Base-by-base conservation (phyloP, 2,329 filamentous ascomycete genomes). In the Neocucurbitaria cava region DNA sequence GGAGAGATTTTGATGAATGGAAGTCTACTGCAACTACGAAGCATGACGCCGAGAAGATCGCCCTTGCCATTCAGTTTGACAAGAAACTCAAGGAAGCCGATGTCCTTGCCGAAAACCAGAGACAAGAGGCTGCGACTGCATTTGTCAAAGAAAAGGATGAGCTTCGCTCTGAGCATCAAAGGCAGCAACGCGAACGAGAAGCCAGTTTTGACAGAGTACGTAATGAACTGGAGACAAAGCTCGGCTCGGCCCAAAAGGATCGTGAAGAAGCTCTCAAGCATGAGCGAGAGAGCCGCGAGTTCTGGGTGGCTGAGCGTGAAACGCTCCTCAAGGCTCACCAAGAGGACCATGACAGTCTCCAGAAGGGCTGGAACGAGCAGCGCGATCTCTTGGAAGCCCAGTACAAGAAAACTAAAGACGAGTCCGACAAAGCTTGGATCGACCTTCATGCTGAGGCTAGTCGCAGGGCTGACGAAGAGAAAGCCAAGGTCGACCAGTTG, bases 351-450 rank as follows among this genome's bases (percentile, higher is more conserved):
- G 79, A 81, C 44, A 78, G 77, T 39, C 70, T 84, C 55, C 78
- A 78, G 46, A 82, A 80, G 67, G 80, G 80, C 45, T 76, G 82
- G 58, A 79, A 82, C 44, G 82, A 83, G 68, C 81, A 81, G 57
- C 82, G 80, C 52, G 77, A 81, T 57, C 74, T 82, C 9, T 42
- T 75, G 9, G 69, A 70, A 17, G 50, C 65, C 5, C 70, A 75
- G 53, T 61, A 73, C 49, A 70, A 69, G 52, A 68, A 71, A 58
- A 72, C 68, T 46, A 76, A 71, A 52, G 74, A 83, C 72, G 73
- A 81, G 67, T 66, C 80, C 68, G 65, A 80, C 69, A 76, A 76
- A 68, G 71, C 71, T 59, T 76, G 79, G 79, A 77, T 77, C 69
- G 78, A 72, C 44, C 64, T 73, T 23, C 73, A 78, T 49, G 65